Evolutionary conservation across 495 filamentous ascomycete genomes (phyloP).

Genomic region (Neurospora hispaniola): DNA sequence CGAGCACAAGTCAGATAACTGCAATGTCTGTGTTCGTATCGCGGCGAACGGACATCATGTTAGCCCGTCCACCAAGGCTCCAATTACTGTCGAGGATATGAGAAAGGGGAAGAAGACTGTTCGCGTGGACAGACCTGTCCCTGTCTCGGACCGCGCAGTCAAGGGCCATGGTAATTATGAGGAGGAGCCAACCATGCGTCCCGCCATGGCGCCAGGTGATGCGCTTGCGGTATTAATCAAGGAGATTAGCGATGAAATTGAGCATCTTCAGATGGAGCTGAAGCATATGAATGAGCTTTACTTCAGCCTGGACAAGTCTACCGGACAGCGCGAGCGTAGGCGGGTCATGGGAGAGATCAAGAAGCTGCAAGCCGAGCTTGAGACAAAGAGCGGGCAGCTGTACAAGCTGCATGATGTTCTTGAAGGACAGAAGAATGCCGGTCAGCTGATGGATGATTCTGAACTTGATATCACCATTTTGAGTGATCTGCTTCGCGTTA

Average conservation of each 20-base stretch:
- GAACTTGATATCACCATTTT: constrained; percentile 58
- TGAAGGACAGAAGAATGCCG: constrained; percentile 63
- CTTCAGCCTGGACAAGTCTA: constrained; percentile 55
- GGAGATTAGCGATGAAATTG: constrained; percentile 69
- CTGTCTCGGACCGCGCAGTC: constrained; percentile 55
- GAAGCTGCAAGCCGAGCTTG: constrained; percentile 51
- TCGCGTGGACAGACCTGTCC: constrained; percentile 54
- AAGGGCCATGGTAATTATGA: constrained; percentile 33
- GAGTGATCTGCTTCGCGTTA: constrained; percentile 13
- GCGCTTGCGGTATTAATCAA: constrained; percentile 77
- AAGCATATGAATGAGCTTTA: constrained; percentile 47
- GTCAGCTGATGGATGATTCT: constrained; percentile 52
- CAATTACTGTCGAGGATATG: constrained; percentile 21
- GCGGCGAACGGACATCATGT: constrained; percentile 26
- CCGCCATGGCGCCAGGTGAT: constrained; percentile 58
- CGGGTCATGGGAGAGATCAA: constrained; percentile 53
- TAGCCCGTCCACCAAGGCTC: constrained; percentile 2
- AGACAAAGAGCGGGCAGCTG: constrained; percentile 76
- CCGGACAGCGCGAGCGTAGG: constrained; percentile 56
- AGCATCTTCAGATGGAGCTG: constrained; percentile 64
- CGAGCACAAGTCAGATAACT: constrained; percentile 58
- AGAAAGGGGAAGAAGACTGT: constrained; percentile 42
- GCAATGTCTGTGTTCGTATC: constrained; percentile 60
- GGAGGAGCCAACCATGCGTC: constrained; percentile 67
- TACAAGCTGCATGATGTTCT: constrained; percentile 85